Conservation (phyloP, 2,329 filamentous ascomycete genomes). For the Fusarium equiseti region DNA sequence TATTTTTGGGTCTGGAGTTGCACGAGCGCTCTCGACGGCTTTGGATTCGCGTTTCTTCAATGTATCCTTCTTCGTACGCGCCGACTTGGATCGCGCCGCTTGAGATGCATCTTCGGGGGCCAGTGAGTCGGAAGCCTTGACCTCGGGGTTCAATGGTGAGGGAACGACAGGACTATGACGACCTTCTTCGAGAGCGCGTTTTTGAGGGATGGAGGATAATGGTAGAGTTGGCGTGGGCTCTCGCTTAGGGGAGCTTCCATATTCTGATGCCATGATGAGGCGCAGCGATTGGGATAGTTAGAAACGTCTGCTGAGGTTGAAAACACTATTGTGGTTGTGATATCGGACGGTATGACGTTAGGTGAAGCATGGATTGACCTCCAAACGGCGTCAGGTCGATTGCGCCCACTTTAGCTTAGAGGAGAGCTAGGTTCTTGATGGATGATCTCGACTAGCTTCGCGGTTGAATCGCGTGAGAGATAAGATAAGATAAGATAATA, state of each 20-base stretch:
- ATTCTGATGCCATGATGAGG: conserved; percentile 53
- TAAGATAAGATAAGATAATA: conserved; percentile 18
- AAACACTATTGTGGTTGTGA: not conserved
- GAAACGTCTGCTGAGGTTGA: not conserved
- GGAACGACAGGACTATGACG: conserved; percentile 75
- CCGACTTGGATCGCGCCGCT: conserved; percentile 53
- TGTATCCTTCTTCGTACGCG: conserved; percentile 72
- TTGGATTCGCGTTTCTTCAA: conserved; percentile 77
- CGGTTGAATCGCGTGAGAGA: conserved; percentile 21
- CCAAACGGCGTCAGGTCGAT: conserved; percentile 9
- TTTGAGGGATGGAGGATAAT: conserved; percentile 68
- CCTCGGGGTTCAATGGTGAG: conserved; percentile 79
- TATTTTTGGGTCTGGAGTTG: conserved; percentile 68
- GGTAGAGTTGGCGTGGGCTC: conserved; percentile 57
- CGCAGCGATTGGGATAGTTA: not conserved
- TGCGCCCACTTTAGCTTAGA: conserved; percentile 20
- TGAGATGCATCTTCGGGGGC: conserved; percentile 62
- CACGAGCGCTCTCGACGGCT: conserved; percentile 63
- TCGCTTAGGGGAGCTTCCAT: conserved; percentile 54
- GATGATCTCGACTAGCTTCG: conserved; percentile 13
- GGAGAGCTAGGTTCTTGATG: not conserved
- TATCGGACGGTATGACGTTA: conserved; percentile 3
- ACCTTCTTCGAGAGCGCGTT: conserved; percentile 75
- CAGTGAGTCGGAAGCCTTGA: conserved; percentile 56
- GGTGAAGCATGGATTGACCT: not conserved